A percentile compares a stretch with the other conserved stretches of the same genome.
phyloP scores from a whole-genome alignment of 768 basidiomycete species.

The Pisolithus orientalis region DNA sequence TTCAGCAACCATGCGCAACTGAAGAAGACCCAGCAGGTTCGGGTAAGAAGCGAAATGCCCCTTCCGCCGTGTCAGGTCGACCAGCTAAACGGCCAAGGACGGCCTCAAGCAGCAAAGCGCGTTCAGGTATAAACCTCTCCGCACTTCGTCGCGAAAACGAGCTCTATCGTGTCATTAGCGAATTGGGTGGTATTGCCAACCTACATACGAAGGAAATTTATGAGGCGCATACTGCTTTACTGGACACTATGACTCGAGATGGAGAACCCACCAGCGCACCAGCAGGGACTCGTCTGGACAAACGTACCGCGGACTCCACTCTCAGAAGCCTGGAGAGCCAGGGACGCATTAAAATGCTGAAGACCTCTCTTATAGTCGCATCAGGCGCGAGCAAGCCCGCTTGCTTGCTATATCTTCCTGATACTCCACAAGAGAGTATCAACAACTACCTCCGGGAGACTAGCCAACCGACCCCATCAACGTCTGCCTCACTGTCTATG shows the following conservation, averaged over 20 bases:
- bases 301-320: conserved; percentile 58
- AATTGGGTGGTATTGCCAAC: conserved; percentile 61
- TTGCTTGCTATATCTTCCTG: conserved; percentile 61
- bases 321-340: conserved; percentile 57
- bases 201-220: conserved; percentile 63
- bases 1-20: too few relatives aligned
- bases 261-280: conserved; percentile 71
- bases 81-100: conserved; percentile 15
- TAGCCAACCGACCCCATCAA: conserved; percentile 30
- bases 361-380: conserved; percentile 51
- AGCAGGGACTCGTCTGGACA: conserved; percentile 62
- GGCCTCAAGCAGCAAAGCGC: conserved; percentile 7
- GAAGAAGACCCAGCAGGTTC: background rate
- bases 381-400: conserved; percentile 56
- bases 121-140: conserved; percentile 61
- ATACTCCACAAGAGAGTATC: conserved; percentile 45
- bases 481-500: conserved; percentile 29
- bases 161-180: conserved; percentile 58
- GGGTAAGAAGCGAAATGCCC: conserved; percentile 13
- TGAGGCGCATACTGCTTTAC: conserved; percentile 57
- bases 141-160: conserved; percentile 79
- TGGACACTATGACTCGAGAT: conserved; percentile 48
- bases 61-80: conserved; percentile 5
- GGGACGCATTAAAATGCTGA: conserved; percentile 65
- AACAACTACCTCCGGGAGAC: conserved; percentile 53